Evolutionary conservation across 768 basidiomycete species (phyloP).

Genomic region (Suillus variegatus): DNA sequence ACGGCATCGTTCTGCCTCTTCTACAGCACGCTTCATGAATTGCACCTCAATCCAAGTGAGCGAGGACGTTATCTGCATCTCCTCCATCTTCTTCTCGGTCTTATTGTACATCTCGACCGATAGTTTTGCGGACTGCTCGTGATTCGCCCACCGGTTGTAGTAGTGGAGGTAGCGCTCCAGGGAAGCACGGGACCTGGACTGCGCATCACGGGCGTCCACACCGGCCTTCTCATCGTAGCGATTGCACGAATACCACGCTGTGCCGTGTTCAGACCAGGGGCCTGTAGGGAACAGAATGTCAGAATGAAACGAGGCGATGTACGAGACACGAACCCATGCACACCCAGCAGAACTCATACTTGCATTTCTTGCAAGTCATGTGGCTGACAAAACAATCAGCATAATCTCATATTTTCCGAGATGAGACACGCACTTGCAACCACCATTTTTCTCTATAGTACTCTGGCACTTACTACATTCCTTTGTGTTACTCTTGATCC

Average conservation of each 20-base stretch:
- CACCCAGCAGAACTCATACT: conserved; percentile 98
- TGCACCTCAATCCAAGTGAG: conserved; percentile 99
- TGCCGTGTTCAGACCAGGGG: conserved; percentile 97
- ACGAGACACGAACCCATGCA: conserved; percentile 77
- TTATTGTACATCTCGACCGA: conserved; percentile 89
- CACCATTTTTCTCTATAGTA: conserved; percentile 99
- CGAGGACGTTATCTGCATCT: conserved; percentile 92
- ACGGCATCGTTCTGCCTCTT: conserved; percentile 85
- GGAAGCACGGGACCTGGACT: conserved; percentile 86
- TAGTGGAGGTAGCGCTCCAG: conserved; percentile 97
- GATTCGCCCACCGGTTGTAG: conserved; percentile 99
- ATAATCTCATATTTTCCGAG: conserved; percentile 6
- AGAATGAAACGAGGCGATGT: conserved; percentile 32
- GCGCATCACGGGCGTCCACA: conserved; percentile 86
- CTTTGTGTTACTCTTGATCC: conserved; percentile 99
- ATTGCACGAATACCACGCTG: conserved; percentile 97
- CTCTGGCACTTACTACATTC: conserved; percentile 95
- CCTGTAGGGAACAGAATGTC: conserved; percentile 49
- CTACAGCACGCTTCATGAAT: conserved; percentile 98
- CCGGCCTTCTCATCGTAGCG: conserved; percentile 93
- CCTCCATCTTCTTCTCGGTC: conserved; percentile 99
- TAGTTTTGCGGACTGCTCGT: conserved; percentile 98
- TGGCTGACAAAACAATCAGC: conserved; percentile 57
- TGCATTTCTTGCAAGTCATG: conserved; percentile 99
- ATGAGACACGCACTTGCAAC: conserved; percentile 86